Evolutionary conservation across 108 stramenopile genomes (phyloP).

Genomic region (Phaeodactylum tricornutum): DNA sequence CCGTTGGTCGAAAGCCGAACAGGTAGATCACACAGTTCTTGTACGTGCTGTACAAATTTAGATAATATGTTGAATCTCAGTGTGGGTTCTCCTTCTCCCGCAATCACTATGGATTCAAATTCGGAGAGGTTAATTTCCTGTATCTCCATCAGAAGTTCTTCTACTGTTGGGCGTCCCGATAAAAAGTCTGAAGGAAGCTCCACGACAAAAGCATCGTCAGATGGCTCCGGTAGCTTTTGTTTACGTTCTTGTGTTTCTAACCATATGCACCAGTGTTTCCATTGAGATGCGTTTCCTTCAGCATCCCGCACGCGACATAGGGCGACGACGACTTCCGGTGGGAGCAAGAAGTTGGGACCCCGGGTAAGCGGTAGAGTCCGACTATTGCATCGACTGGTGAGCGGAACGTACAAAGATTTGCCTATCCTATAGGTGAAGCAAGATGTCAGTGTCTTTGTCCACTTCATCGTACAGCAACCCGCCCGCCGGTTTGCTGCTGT

Average conservation of each 20-base stretch:
- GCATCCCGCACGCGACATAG: conserved; percentile 41
- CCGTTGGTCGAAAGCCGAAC: conserved; percentile 45
- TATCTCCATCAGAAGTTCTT: conserved; percentile 24
- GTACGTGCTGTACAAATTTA: conserved; percentile 9
- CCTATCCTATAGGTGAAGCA: conserved; percentile 61
- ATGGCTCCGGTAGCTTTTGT: not conserved
- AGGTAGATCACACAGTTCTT: not conserved
- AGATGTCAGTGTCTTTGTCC: too few species aligned
- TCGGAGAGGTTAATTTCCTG: not conserved
- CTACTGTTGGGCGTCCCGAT: conserved; percentile 31
- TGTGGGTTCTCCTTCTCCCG: conserved; percentile 71
- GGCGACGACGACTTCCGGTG: conserved; percentile 28
- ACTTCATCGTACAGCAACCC: too few species aligned
- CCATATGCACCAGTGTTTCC: conserved; percentile 8
- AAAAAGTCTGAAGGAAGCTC: conserved; percentile 5
- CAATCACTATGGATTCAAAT: conserved; percentile 44
- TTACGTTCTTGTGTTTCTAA: conserved; percentile 8
- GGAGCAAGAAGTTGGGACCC: conserved; percentile 48
- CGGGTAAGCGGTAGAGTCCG: conserved; percentile 46
- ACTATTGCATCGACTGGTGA: conserved; percentile 55
- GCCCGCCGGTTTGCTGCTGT: too few species aligned
- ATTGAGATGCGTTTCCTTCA: conserved; percentile 15
- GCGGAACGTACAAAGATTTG: conserved; percentile 53
- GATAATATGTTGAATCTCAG: conserved; percentile 47
- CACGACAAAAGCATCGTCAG: conserved; percentile 2